Base-by-base conservation (phyloP, 495 filamentous ascomycete species). In the Podospora didyma region DNA sequence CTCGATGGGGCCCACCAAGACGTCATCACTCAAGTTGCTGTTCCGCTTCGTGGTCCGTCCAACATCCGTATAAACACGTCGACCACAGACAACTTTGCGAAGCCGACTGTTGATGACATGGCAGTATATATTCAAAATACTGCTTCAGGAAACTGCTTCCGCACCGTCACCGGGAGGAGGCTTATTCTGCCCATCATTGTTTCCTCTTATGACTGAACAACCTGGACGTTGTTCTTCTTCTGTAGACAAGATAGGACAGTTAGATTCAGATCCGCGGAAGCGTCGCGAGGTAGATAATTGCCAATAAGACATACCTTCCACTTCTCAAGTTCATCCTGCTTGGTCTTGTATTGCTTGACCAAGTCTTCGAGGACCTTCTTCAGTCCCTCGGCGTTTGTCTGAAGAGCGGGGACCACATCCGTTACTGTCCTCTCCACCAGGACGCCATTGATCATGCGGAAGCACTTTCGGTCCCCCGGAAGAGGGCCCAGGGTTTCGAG, bases 191-290 rank as follows among this genome's bases (percentile, higher is more conserved):
- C n/a, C 31, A 48, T 51, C 26, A 35, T 51, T n/a, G n/a, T n/a
- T n/a, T n/a, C 49, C 34, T 57, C 49, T 73, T 69, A 75, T 76
- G 77, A 88, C 71, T 94, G 89, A 52, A 98, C 92, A 57, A 98
- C 90, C 72, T 97, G 93, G 54, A 98, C 84, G 66, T 97, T 96
- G 76, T 98, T 96, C 86, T 97, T 97, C 71, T 96, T 96, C 94
- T 97, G 68, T 66, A 66, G 23, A 53, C 51, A 51, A 44, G 26
- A 31, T 31, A n/a, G 26, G 26, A 31, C 3, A 22, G 65, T 64
- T 47, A 66, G 60, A 51, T n/a, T 48, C 52, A 62, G 62, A 39
- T 35, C n/a, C n/a, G n/a, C n/a, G n/a, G n/a, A n/a, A n/a, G n/a
- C n/a, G n/a, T n/a, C n/a, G n/a, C n/a, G n/a, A n/a, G n/a, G n/a